Percentiles rank a stretch among this genome's conserved stretches.
Evolutionary conservation across 2,329 filamentous ascomycete genomes (phyloP).

Genomic region (Lomentospora prolificans): DNA sequence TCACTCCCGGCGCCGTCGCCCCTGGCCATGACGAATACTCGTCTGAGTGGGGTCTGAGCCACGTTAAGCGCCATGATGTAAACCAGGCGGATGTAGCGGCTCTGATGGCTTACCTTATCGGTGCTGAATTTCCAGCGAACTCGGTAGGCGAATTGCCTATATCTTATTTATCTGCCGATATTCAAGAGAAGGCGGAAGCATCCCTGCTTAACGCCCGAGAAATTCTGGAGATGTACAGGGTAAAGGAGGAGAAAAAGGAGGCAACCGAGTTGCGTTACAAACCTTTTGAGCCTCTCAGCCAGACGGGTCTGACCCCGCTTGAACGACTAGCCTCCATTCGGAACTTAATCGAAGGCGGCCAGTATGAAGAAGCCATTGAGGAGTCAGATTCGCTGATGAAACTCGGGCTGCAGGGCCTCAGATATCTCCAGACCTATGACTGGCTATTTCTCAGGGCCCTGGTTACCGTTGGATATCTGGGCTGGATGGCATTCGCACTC

Average conservation of each 20-base stretch:
- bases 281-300: conserved; percentile 62
- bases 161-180: conserved; percentile 63
- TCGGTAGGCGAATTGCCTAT: conserved; percentile 90
- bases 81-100: conserved; percentile 89
- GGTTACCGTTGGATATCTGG: conserved; percentile 82
- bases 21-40: conserved; percentile 89
- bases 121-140: conserved; percentile 86
- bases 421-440: conserved; percentile 96
- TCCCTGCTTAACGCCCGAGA: conserved; percentile 74
- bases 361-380: conserved; percentile 68
- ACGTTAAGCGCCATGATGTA: conserved; percentile 80
- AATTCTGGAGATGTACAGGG: conserved; percentile 90
- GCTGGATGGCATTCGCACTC: conserved; percentile 89
- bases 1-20: conserved; percentile 43
- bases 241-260: conserved; percentile 83
- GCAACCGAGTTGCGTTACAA: conserved; percentile 65
- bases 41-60: conserved; percentile 73
- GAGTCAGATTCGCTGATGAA: conserved; percentile 69
- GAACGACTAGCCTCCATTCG: conserved; percentile 59
- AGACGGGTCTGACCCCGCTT: conserved; percentile 51
- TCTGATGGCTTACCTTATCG: conserved; percentile 86
- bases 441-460: conserved; percentile 90
- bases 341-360: conserved; percentile 52
- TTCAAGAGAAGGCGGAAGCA: conserved; percentile 72
- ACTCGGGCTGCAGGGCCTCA: conserved; percentile 67